phyloP scores from a whole-genome alignment of 371 early-diverging fungal genomes.

The Rhizopus delemar region DNA sequence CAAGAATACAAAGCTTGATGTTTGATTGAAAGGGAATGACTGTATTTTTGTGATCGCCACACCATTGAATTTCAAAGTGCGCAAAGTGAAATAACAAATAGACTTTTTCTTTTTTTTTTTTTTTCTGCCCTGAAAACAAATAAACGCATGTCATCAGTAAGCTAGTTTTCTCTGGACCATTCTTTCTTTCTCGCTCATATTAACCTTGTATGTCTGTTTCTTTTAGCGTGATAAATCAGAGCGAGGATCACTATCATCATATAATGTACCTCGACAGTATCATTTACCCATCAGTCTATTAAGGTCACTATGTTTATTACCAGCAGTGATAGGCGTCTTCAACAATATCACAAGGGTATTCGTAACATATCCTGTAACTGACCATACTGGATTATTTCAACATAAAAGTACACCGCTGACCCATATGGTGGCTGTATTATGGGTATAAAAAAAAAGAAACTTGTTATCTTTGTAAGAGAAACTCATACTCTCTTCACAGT shows the following conservation, averaged over 20 bases:
- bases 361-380: constrained; percentile 29
- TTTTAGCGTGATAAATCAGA: constrained; percentile 11
- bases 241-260: constrained; percentile 32
- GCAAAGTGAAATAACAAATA: no score
- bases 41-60: no score
- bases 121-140: no score
- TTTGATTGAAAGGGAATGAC: no score
- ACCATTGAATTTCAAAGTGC: no score
- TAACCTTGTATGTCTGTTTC: no score
- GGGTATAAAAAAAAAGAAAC: constrained; percentile 54
- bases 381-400: constrained; percentile 50
- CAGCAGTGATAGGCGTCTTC: constrained; percentile 52
- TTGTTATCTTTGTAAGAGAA: background rate
- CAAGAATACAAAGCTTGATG: no score
- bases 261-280: constrained; percentile 47
- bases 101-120: no score
- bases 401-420: constrained; percentile 60
- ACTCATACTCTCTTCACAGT: constrained; percentile 31
- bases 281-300: constrained; percentile 45
- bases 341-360: constrained; percentile 45
- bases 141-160: no score
- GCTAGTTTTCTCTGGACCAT: no score
- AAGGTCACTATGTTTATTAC: constrained; percentile 45
- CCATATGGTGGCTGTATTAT: constrained; percentile 58
- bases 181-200: no score